These are phyloP conservation scores for Clitoria ternatea DNA, from an alignment of 306 rosid genomes.

Conservation along the genomic window DNA sequence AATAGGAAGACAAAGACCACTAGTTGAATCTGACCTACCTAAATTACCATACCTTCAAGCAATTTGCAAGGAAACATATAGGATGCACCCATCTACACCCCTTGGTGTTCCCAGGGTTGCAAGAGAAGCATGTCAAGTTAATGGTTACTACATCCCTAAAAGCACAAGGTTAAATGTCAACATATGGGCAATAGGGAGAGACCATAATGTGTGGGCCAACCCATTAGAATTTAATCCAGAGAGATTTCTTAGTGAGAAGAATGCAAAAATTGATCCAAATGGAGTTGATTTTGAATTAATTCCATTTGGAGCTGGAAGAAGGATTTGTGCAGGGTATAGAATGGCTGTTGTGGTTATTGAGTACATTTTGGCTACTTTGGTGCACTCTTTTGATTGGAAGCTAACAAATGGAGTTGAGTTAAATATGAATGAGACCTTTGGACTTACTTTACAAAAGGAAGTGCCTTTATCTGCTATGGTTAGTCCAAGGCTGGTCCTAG, in stretches of 20 bases:
- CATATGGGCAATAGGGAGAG: slow-evolving; percentile 53
- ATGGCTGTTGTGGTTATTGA: slow-evolving; percentile 41
- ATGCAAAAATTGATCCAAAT: slow-evolving; percentile 25
- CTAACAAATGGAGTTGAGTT: slow-evolving; percentile 29
- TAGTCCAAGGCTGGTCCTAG: slow-evolving; percentile 27
- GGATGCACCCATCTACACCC: slow-evolving; percentile 50
- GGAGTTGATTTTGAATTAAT: slow-evolving; percentile 47
- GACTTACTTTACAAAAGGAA: slow-evolving; percentile 40
- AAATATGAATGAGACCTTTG: slow-evolving; percentile 48
- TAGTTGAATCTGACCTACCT: slow-evolving; percentile 36
- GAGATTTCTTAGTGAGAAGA: slow-evolving; percentile 33
- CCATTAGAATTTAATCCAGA: slow-evolving; percentile 45
- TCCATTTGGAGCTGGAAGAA: slow-evolving; percentile 50
- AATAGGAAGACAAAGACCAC: slow-evolving; percentile 26
- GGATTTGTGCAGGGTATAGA: slow-evolving; percentile 47
- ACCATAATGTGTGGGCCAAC: slow-evolving; percentile 40
- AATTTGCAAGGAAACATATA: slow-evolving; percentile 46
- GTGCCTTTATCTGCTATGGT: slow-evolving; percentile 33
- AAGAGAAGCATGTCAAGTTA: slow-evolving; percentile 32
- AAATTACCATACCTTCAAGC: slow-evolving; percentile 42
- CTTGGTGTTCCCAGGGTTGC: slow-evolving; percentile 45
- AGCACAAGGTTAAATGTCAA: slow-evolving; percentile 42
- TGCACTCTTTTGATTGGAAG: slow-evolving; percentile 50
- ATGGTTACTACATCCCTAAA: slow-evolving; percentile 45
- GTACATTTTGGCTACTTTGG: slow-evolving; percentile 41